A percentile compares a stretch with the other conserved stretches of the same genome.
These are phyloP conservation scores for Tripterygium wilfordii DNA, from an alignment of 177 flowering plant species.

Conservation along the genomic window DNA sequence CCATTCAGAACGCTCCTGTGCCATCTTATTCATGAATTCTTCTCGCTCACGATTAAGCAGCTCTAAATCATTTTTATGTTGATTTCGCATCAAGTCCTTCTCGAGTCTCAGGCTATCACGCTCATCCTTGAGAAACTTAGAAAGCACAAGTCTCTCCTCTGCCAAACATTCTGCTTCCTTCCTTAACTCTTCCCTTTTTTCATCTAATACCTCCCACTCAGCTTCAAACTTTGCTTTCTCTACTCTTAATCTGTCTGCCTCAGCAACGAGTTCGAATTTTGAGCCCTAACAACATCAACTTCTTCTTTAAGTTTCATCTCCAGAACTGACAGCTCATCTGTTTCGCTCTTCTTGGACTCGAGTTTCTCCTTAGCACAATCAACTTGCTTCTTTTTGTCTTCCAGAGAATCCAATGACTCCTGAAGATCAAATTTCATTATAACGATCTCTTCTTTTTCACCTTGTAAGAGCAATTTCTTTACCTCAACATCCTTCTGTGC, in stretches of 20 bases:
- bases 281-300: slow-evolving; percentile 69
- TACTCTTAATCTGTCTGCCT: slow-evolving; percentile 58
- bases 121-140: slow-evolving; percentile 71
- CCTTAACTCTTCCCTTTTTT: slow-evolving; percentile 69
- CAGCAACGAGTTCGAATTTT: slow-evolving; percentile 60
- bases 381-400: slow-evolving; percentile 48
- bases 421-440: slow-evolving; percentile 42
- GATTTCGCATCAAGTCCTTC: slow-evolving; percentile 52
- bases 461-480: slow-evolving; percentile 31
- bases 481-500: slow-evolving; percentile 46
- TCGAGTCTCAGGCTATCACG: slow-evolving; percentile 66
- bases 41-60: slow-evolving; percentile 65
- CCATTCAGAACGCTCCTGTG: slow-evolving; percentile 73
- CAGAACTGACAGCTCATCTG: slow-evolving; percentile 50
- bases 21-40: slow-evolving; percentile 57
- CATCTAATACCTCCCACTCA: slow-evolving; percentile 92
- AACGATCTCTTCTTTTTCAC: slow-evolving; percentile 54
- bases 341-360: slow-evolving; percentile 59
- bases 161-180: slow-evolving; percentile 62
- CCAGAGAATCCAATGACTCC: slow-evolving; percentile 38
- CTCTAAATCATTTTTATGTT: slow-evolving; percentile 54
- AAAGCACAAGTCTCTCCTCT: slow-evolving; percentile 46
- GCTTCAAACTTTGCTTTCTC: slow-evolving; percentile 87
- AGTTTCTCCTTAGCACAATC: slow-evolving; percentile 47
- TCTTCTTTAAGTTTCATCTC: slow-evolving; percentile 87